These are phyloP conservation scores for Paracoccidioides brasiliensis DNA, from an alignment of 2,329 filamentous ascomycete species.

Conservation along the genomic window DNA sequence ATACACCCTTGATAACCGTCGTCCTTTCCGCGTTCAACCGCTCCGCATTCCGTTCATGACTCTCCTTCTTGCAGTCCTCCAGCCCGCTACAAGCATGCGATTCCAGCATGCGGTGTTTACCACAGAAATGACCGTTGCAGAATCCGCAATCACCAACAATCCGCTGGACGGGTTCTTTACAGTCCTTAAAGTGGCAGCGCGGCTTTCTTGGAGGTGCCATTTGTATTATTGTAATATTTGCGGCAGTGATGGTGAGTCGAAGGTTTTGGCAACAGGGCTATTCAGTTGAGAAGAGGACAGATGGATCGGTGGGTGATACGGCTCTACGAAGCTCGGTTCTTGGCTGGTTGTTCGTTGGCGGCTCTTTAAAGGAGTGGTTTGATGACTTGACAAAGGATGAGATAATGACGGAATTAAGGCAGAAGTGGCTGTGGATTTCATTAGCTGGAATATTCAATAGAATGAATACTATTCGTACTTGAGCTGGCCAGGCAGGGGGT, in stretches of 20 bases:
- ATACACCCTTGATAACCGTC: slow-evolving; percentile 84
- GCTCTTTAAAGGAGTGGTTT: neutral
- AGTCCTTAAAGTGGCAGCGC: slow-evolving; percentile 79
- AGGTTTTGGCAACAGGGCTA: neutral
- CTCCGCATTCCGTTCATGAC: slow-evolving; percentile 82
- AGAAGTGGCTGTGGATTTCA: neutral
- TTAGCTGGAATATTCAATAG: neutral
- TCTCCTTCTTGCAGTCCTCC: slow-evolving; percentile 96
- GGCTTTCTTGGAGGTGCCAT: slow-evolving; percentile 40
- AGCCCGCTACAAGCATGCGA: slow-evolving; percentile 86
- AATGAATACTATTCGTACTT: too few species aligned
- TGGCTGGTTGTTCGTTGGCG: neutral
- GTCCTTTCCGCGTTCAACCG: slow-evolving; percentile 89
- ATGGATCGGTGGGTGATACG: neutral
- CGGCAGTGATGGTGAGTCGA: neutral
- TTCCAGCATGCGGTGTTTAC: slow-evolving; percentile 85
- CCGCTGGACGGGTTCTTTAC: slow-evolving; percentile 73
- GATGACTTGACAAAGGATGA: neutral
- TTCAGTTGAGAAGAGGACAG: slow-evolving; percentile 10
- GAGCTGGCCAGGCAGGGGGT: neutral
- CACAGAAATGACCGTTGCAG: slow-evolving; percentile 87
- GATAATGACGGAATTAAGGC: neutral
- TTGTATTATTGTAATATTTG: neutral
- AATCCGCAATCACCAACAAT: slow-evolving; percentile 96
- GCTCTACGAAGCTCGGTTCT: neutral